These are phyloP conservation scores for Dothistroma septosporum DNA, from an alignment of 2,329 filamentous ascomycete species.

Conservation along the genomic window DNA sequence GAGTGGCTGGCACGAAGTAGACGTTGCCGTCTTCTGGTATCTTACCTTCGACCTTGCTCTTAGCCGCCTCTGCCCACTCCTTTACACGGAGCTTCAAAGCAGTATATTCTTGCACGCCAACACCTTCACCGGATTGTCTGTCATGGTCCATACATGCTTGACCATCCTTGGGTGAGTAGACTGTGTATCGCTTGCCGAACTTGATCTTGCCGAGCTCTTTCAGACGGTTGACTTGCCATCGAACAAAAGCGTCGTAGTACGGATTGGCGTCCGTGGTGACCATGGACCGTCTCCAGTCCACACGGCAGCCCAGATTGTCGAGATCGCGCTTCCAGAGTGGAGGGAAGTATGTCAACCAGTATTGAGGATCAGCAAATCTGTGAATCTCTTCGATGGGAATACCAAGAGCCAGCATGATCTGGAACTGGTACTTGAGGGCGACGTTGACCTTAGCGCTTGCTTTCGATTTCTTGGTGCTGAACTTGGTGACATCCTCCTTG, in stretches of 20 bases:
- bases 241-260: constrained; percentile 91
- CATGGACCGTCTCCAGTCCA: constrained; percentile 90
- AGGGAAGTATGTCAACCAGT: constrained; percentile 92
- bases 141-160: constrained; percentile 88
- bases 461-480: constrained; percentile 89
- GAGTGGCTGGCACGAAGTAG: constrained; percentile 85
- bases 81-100: constrained; percentile 86
- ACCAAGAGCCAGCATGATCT: constrained; percentile 89
- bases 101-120: constrained; percentile 86
- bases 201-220: constrained; percentile 89
- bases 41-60: constrained; percentile 68
- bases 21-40: constrained; percentile 74
- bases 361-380: constrained; percentile 81
- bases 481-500: constrained; percentile 85
- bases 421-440: constrained; percentile 93
- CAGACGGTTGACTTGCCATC: constrained; percentile 95
- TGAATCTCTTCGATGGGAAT: constrained; percentile 86
- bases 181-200: constrained; percentile 87
- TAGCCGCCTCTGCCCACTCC: constrained; percentile 78
- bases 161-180: constrained; percentile 86
- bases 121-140: constrained; percentile 72
- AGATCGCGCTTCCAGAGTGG: constrained; percentile 75
- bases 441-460: constrained; percentile 75
- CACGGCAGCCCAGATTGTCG: constrained; percentile 75
- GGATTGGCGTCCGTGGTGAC: constrained; percentile 96